A percentile compares a stretch with the other conserved stretches of the same genome.
Conservation (phyloP, 371 early-diverging fungal genomes). For the Haplosporangium sp. region DNA sequence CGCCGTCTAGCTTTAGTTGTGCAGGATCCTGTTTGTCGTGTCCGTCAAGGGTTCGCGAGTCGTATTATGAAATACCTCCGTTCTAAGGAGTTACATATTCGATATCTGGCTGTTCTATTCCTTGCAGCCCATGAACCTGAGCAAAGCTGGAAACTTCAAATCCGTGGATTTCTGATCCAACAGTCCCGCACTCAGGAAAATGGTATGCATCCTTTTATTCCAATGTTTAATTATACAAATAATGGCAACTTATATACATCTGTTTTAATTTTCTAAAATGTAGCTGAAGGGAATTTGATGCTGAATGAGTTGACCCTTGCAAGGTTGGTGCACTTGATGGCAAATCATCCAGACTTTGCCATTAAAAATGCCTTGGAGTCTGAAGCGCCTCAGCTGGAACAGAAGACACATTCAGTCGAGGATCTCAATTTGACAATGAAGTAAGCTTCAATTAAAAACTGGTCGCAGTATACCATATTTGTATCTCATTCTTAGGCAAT, state of each 20-base stretch:
- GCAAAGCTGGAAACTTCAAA: slow-evolving; percentile 62
- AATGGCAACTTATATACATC: background rate
- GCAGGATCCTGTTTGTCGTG: slow-evolving; percentile 85
- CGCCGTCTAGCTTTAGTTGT: slow-evolving; percentile 69
- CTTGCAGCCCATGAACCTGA: slow-evolving; percentile 93
- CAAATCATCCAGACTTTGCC: slow-evolving; percentile 93
- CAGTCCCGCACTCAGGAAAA: slow-evolving; percentile 55
- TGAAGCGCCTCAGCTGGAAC: background rate
- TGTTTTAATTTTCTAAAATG: background rate
- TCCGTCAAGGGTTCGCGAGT: slow-evolving; percentile 80
- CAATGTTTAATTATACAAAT: background rate
- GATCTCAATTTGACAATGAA: slow-evolving; percentile 70
- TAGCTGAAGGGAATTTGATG: slow-evolving; percentile 47
- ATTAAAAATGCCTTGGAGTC: slow-evolving; percentile 40
- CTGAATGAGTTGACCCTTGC: slow-evolving; percentile 76
- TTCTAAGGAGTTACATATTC: slow-evolving; percentile 67
- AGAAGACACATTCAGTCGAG: slow-evolving; percentile 38
- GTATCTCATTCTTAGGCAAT: background rate
- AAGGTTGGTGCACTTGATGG: slow-evolving; percentile 81
- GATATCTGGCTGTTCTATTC: slow-evolving; percentile 79
- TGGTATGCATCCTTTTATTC: slow-evolving; percentile 32
- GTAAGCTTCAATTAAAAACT: slow-evolving; percentile 38
- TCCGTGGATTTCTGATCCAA: slow-evolving; percentile 63
- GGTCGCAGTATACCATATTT: background rate
- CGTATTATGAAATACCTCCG: slow-evolving; percentile 80